phyloP scores from a whole-genome alignment of 495 filamentous ascomycete genomes.

The Copromyces sp. region DNA sequence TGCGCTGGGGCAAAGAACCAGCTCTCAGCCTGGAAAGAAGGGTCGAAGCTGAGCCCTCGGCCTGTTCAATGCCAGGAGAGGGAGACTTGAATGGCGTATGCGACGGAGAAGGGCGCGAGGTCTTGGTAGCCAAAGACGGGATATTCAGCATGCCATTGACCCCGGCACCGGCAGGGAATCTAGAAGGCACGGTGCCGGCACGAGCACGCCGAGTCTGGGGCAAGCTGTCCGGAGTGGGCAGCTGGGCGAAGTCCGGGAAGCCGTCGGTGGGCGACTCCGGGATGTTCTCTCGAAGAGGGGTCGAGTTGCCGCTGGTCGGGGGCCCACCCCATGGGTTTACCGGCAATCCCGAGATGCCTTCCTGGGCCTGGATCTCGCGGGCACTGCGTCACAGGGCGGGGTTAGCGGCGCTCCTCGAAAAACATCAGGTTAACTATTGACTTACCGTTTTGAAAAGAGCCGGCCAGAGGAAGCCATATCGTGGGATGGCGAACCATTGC shows the following conservation, averaged over 20 bases:
- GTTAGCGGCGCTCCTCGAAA: slow-evolving; percentile 15
- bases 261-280: slow-evolving; percentile 95
- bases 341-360: slow-evolving; percentile 60
- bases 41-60: slow-evolving; percentile 51
- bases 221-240: slow-evolving; percentile 44
- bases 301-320: slow-evolving; percentile 90
- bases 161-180: slow-evolving; percentile 65
- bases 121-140: slow-evolving; percentile 63
- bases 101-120: slow-evolving; percentile 79
- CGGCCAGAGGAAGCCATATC: slow-evolving; percentile 60
- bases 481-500: slow-evolving; percentile 95
- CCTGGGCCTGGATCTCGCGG: slow-evolving; percentile 93
- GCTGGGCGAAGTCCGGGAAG: slow-evolving; percentile 79
- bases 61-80: slow-evolving; percentile 58
- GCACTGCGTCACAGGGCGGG: slow-evolving; percentile 44
- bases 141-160: slow-evolving; percentile 48
- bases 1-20: slow-evolving; percentile 89
- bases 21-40: slow-evolving; percentile 81
- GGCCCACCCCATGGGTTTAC: slow-evolving; percentile 83
- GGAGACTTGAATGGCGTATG: slow-evolving; percentile 81
- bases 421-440: slow-evolving; percentile 1
- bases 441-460: slow-evolving; percentile 88
- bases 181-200: slow-evolving; percentile 93
- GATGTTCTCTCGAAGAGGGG: slow-evolving; percentile 91
- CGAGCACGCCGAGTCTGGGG: slow-evolving; percentile 59